These are phyloP conservation scores for Aspergillus nidulans DNA, from an alignment of 495 filamentous ascomycete species.

Conservation along the genomic window DNA sequence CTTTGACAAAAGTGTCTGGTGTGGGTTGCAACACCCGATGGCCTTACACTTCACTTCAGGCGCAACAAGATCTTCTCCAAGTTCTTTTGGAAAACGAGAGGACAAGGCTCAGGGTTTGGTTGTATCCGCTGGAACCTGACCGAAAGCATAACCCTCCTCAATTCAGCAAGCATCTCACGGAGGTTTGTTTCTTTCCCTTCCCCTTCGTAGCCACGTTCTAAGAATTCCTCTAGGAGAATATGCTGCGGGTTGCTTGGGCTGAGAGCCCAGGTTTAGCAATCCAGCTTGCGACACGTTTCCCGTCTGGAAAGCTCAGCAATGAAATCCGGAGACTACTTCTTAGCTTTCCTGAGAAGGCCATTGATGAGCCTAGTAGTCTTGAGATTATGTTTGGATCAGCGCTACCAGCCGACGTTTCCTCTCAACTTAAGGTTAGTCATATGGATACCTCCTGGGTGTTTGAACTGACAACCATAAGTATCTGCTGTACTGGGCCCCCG, in stretches of 20 bases:
- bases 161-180: constrained; percentile 26
- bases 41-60: constrained; percentile 59
- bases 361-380: constrained; percentile 73
- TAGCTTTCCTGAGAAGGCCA: constrained; percentile 75
- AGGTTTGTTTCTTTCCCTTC: constrained; percentile 20
- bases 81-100: constrained; percentile 81
- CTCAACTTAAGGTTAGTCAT: constrained; percentile 70
- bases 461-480: constrained; percentile 56
- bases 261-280: constrained; percentile 80
- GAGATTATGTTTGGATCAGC: constrained; percentile 72
- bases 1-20: constrained; percentile 51
- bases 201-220: background rate
- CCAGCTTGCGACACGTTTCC: constrained; percentile 74
- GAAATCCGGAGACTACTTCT: constrained; percentile 77
- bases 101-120: constrained; percentile 80
- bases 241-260: constrained; percentile 78
- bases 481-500: constrained; percentile 88
- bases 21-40: constrained; percentile 53
- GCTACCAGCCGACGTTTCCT: constrained; percentile 72
- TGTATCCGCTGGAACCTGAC: constrained; percentile 73
- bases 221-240: constrained; percentile 32
- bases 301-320: constrained; percentile 61
- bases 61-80: constrained; percentile 75
- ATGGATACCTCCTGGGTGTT: background rate
- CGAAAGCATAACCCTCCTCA: constrained; percentile 51